phyloP scores from a whole-genome alignment of 2,329 filamentous ascomycete genomes.

The Neofusicoccum ribis region DNA sequence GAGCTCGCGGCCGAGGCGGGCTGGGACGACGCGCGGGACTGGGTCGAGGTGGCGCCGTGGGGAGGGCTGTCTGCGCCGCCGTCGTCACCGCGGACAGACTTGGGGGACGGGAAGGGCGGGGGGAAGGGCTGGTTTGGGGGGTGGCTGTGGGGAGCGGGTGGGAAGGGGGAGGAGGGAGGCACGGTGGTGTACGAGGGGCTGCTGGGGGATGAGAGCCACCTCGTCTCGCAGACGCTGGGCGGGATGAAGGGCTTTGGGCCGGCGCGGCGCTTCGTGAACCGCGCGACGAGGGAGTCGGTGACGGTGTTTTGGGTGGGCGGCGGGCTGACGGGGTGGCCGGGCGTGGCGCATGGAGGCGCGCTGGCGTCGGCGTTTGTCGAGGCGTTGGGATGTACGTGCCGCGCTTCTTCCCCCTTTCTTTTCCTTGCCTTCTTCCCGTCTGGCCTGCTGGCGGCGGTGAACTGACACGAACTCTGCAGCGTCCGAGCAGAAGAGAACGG shows the following conservation, averaged over 20 bases:
- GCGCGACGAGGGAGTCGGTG: conserved; percentile 57
- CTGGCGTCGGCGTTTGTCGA: conserved; percentile 71
- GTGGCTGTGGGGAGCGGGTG: conserved; percentile 30
- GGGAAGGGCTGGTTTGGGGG: conserved; percentile 28
- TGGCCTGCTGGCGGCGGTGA: no score
- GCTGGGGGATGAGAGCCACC: conserved; percentile 17
- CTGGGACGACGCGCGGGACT: no score
- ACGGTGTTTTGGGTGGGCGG: conserved; percentile 68
- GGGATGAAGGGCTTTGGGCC: conserved; percentile 45
- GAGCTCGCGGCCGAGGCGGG: no score
- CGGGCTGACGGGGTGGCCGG: conserved; percentile 69
- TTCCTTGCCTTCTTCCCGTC: background rate
- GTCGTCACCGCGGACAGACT: background rate
- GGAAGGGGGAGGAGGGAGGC: background rate
- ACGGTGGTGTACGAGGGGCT: background rate
- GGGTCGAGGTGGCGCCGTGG: no score
- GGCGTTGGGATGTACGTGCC: conserved; percentile 48
- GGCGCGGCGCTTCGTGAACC: conserved; percentile 67
- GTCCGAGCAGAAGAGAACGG: background rate
- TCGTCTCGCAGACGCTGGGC: conserved; percentile 31
- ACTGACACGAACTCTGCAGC: background rate
- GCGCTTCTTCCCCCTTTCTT: background rate
- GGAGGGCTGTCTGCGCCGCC: background rate
- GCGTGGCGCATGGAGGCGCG: conserved; percentile 69
- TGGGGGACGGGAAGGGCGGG: background rate